A percentile compares a stretch with the other conserved stretches of the same genome.
Evolutionary conservation across 202 grass and related monocot species (phyloP).

Genomic region (Sporobolus alterniflorus): DNA sequence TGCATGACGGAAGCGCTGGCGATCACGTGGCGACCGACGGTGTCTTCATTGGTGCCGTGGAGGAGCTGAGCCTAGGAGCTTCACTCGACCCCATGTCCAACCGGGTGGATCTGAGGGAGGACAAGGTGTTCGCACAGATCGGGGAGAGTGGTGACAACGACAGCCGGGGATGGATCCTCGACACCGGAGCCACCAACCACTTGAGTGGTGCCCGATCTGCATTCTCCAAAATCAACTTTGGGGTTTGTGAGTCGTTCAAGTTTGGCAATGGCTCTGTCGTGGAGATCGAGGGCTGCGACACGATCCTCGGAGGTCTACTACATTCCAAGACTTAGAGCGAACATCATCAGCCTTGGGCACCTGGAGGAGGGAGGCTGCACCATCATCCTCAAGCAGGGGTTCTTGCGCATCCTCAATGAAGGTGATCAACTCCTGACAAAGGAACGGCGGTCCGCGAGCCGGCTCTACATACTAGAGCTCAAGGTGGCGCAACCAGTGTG

Average conservation of each 20-base stretch:
- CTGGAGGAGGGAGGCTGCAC: neutral
- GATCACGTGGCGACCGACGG: too few species aligned
- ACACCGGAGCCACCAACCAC: neutral
- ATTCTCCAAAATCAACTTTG: neutral
- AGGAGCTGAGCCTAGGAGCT: too few species aligned
- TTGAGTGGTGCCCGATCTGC: neutral
- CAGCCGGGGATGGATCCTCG: neutral
- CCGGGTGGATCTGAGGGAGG: neutral
- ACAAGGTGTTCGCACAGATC: neutral
- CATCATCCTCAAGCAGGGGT: too few species aligned
- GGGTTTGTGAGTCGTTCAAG: too few species aligned
- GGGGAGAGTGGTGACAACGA: neutral
- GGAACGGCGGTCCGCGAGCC: neutral
- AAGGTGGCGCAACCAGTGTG: neutral
- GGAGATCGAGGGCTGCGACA: neutral
- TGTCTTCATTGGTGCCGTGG: too few species aligned
- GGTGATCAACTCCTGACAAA: neutral
- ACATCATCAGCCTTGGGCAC: neutral
- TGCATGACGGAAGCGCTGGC: neutral
- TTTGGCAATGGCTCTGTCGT: neutral
- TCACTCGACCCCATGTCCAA: too few species aligned
- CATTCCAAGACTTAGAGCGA: neutral
- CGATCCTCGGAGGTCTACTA: neutral
- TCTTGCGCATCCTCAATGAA: neutral
- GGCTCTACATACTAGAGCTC: neutral